These are phyloP conservation scores for Didymosphaeria variabile DNA, from an alignment of 2,329 filamentous ascomycete genomes.

Conservation along the genomic window DNA sequence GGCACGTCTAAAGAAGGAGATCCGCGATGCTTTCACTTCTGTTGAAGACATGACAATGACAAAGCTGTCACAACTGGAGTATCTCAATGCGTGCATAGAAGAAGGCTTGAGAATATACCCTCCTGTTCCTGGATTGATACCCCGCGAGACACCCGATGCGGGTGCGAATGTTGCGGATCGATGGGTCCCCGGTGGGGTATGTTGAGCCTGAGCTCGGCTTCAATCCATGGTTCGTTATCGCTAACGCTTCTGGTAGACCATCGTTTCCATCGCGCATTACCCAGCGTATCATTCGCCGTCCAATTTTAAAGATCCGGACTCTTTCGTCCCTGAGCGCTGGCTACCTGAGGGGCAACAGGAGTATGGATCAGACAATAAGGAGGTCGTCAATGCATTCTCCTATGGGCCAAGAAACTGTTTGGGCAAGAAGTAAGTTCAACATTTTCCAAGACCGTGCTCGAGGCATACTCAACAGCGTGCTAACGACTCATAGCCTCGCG, in stretches of 20 bases:
- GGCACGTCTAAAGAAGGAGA: slow-evolving; percentile 28
- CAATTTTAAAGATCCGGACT: slow-evolving; percentile 38
- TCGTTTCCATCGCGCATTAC: slow-evolving; percentile 23
- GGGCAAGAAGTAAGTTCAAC: slow-evolving; percentile 44
- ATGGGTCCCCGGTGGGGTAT: slow-evolving; percentile 42
- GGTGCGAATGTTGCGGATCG: slow-evolving; percentile 40
- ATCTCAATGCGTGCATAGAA: slow-evolving; percentile 54
- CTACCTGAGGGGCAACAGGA: slow-evolving; percentile 36
- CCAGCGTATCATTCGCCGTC: slow-evolving; percentile 29
- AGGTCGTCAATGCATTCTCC: slow-evolving; percentile 35
- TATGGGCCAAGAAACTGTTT: slow-evolving; percentile 41
- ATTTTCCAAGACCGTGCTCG: background rate
- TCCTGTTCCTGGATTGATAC: slow-evolving; percentile 49
- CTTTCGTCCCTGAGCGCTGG: slow-evolving; percentile 46
- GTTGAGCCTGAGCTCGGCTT: slow-evolving; percentile 2
- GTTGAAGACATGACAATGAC: slow-evolving; percentile 32
- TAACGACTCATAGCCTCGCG: slow-evolving; percentile 28
- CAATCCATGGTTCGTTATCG: background rate
- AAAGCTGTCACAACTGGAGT: slow-evolving; percentile 36
- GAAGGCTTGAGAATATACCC: slow-evolving; percentile 54
- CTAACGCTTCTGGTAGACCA: slow-evolving; percentile 19
- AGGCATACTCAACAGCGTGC: slow-evolving; percentile 1
- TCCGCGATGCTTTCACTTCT: slow-evolving; percentile 26
- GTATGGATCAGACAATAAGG: slow-evolving; percentile 34
- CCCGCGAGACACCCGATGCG: slow-evolving; percentile 35